Percentiles rank a stretch among this genome's conserved stretches.
Evolutionary conservation across 768 basidiomycete genomes (phyloP).

Genomic region (Rhodocollybia butyracea): DNA sequence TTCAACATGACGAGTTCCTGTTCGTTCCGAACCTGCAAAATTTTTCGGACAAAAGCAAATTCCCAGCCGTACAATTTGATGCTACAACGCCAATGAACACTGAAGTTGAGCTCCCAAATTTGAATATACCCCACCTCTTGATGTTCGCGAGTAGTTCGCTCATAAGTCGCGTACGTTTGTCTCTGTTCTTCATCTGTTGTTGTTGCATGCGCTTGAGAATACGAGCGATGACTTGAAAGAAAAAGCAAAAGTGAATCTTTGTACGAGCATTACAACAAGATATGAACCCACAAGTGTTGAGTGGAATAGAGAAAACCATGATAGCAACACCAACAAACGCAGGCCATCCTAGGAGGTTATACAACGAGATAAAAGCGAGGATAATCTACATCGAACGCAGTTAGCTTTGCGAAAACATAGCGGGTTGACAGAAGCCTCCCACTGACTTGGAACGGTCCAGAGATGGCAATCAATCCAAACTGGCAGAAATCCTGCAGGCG

Average conservation of each 20-base stretch:
- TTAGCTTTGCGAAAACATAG: neutral
- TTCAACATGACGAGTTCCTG: conserved; percentile 78
- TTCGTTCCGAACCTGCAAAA: conserved; percentile 79
- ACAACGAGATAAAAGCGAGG: conserved; percentile 82
- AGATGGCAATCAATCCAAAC: conserved; percentile 80
- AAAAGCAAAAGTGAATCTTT: neutral
- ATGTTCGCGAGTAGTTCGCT: conserved; percentile 92
- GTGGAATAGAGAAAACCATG: conserved; percentile 79
- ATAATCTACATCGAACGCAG: conserved; percentile 50
- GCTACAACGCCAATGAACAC: conserved; percentile 32
- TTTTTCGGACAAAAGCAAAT: conserved; percentile 76
- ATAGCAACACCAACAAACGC: conserved; percentile 87
- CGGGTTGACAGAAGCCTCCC: neutral
- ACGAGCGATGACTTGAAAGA: conserved; percentile 52
- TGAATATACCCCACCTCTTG: conserved; percentile 48
- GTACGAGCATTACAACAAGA: neutral
- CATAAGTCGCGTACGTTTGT: conserved; percentile 82
- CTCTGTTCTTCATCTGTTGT: conserved; percentile 91
- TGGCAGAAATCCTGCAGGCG: conserved; percentile 79
- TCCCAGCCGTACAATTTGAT: conserved; percentile 97
- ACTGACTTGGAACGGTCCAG: conserved; percentile 51
- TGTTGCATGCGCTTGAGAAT: conserved; percentile 75
- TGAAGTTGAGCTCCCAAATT: neutral
- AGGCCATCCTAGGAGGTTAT: conserved; percentile 87
- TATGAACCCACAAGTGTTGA: conserved; percentile 53